phyloP scores from a whole-genome alignment of 495 filamentous ascomycete species.

The Talaromyces borbonicus region DNA sequence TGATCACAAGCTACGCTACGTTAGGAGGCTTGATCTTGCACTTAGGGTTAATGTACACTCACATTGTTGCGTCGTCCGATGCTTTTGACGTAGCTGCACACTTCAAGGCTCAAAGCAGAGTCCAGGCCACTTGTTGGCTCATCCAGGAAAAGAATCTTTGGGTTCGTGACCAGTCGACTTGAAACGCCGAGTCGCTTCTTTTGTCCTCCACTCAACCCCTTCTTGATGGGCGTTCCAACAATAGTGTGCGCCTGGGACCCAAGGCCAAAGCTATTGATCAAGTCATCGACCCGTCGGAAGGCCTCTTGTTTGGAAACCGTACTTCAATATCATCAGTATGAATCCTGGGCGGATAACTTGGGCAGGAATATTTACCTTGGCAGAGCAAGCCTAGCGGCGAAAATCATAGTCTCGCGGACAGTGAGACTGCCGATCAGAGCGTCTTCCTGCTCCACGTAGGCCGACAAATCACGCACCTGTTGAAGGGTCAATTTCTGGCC shows the following conservation, averaged over 20 bases:
- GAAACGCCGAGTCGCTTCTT: slow-evolving; percentile 70
- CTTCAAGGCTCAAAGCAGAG: slow-evolving; percentile 56
- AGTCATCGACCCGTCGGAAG: slow-evolving; percentile 41
- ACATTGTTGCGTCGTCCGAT: slow-evolving; percentile 59
- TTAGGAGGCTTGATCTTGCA: not conserved
- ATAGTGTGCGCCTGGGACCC: slow-evolving; percentile 50
- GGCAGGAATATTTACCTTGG: not conserved
- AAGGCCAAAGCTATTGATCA: slow-evolving; percentile 55
- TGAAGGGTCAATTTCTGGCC: not conserved
- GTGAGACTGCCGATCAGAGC: not conserved
- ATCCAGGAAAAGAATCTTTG: slow-evolving; percentile 71
- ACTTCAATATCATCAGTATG: slow-evolving; percentile 9
- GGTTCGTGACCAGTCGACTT: slow-evolving; percentile 66
- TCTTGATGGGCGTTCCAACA: slow-evolving; percentile 71
- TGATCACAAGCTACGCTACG: slow-evolving; percentile 47
- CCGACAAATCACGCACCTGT: not conserved
- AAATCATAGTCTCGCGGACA: not conserved
- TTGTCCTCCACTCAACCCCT: slow-evolving; percentile 73
- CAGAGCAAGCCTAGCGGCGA: not conserved
- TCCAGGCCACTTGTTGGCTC: slow-evolving; percentile 77
- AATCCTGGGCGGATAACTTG: not conserved
- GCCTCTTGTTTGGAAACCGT: slow-evolving; percentile 38
- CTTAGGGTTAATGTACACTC: slow-evolving; percentile 10
- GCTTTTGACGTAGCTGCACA: slow-evolving; percentile 54
- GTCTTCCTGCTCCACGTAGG: not conserved